These are phyloP conservation scores for Colletotrichum abscissum DNA, from an alignment of 2,329 filamentous ascomycete species.

Conservation along the genomic window DNA sequence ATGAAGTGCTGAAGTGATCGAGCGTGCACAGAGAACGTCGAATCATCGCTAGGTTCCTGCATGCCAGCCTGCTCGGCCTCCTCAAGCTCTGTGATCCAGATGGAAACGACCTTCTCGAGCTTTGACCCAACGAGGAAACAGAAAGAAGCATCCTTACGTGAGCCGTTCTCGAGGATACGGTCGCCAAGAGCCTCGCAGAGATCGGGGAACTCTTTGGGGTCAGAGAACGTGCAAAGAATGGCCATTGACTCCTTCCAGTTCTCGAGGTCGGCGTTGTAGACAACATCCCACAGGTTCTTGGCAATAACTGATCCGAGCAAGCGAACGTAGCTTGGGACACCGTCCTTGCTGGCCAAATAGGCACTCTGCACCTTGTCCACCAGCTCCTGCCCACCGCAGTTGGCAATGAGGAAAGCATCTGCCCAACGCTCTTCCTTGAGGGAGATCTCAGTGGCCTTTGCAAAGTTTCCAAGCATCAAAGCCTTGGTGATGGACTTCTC, in stretches of 20 bases:
- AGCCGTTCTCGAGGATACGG: slow-evolving; percentile 81
- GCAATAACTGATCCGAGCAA: slow-evolving; percentile 91
- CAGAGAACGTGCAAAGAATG: slow-evolving; percentile 93
- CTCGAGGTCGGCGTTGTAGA: slow-evolving; percentile 91
- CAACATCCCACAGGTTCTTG: slow-evolving; percentile 98
- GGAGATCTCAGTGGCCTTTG: slow-evolving; percentile 89
- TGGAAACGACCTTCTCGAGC: slow-evolving; percentile 94
- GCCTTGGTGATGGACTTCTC: slow-evolving; percentile 90
- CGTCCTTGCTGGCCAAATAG: slow-evolving; percentile 86
- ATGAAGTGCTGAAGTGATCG: slow-evolving; percentile 91
- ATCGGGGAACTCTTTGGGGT: slow-evolving; percentile 90
- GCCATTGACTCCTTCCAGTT: slow-evolving; percentile 99
- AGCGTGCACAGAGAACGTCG: slow-evolving; percentile 91
- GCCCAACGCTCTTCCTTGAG: slow-evolving; percentile 90
- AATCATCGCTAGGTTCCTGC: slow-evolving; percentile 76
- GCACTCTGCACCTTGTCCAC: slow-evolving; percentile 93
- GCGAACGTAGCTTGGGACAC: slow-evolving; percentile 90
- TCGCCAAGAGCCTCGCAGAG: slow-evolving; percentile 96
- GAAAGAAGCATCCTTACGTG: slow-evolving; percentile 92
- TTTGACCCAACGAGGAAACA: slow-evolving; percentile 97
- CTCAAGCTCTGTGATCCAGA: slow-evolving; percentile 91
- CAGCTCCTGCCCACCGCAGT: slow-evolving; percentile 92
- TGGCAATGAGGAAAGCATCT: slow-evolving; percentile 97
- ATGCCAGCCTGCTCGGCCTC: slow-evolving; percentile 83
- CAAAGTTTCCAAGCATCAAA: slow-evolving; percentile 90